Percentiles rank a stretch among this genome's conserved stretches.
These are phyloP conservation scores for Mycosphaerelloides madeirae DNA, from an alignment of 2,329 filamentous ascomycete species.

Conservation along the genomic window DNA sequence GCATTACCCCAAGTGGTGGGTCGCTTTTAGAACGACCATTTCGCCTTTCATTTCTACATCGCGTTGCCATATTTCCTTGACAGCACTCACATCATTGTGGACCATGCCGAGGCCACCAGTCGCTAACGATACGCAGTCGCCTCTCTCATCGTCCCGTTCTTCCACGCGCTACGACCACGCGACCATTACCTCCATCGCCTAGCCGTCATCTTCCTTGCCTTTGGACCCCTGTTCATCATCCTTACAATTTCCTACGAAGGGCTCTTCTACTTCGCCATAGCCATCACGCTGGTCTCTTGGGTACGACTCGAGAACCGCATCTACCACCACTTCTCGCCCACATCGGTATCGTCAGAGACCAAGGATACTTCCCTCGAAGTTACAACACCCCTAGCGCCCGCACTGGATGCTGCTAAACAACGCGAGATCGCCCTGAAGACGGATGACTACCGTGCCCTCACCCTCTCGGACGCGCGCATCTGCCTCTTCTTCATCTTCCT, in stretches of 20 bases:
- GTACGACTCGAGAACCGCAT: conserved; percentile 83
- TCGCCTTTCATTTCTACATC: too few relatives aligned
- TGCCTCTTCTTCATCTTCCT: conserved; percentile 93
- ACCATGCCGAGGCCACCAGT: background rate
- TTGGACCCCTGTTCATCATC: conserved; percentile 89
- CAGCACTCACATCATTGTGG: background rate
- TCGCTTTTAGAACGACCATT: too few relatives aligned
- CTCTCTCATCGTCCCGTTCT: conserved; percentile 73
- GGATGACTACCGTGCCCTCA: conserved; percentile 60
- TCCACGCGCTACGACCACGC: conserved; percentile 76
- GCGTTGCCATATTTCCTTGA: too few relatives aligned
- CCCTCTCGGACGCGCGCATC: conserved; percentile 77
- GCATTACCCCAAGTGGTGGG: too few relatives aligned
- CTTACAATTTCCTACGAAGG: conserved; percentile 97
- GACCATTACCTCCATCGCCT: conserved; percentile 86
- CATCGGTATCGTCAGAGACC: conserved; percentile 18
- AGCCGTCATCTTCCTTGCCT: conserved; percentile 83
- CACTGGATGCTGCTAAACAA: conserved; percentile 31
- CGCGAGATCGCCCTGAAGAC: conserved; percentile 30
- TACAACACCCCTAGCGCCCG: conserved; percentile 32
- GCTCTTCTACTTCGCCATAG: conserved; percentile 90
- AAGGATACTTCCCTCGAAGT: conserved; percentile 21
- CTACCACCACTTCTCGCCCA: conserved; percentile 38
- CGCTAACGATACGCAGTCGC: conserved; percentile 46
- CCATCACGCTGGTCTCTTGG: conserved; percentile 76